A percentile compares a stretch with the other conserved stretches of the same genome.
Evolutionary conservation across 108 stramenopile genomes (phyloP).

Genomic region (Skeletonema menzelii): DNA sequence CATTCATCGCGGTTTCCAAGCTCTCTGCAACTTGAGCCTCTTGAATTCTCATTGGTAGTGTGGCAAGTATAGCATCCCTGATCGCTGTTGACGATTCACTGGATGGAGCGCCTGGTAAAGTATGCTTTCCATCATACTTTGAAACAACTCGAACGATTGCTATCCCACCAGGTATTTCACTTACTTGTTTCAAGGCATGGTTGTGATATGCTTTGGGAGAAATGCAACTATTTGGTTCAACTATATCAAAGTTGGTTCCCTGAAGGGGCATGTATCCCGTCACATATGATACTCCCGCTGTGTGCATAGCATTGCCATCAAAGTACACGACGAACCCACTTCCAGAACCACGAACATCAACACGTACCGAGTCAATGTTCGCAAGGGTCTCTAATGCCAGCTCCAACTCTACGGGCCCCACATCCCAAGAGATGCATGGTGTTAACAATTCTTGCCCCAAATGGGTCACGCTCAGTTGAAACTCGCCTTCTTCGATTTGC

Average conservation of each 20-base stretch:
- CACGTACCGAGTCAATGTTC: slow-evolving; percentile 59
- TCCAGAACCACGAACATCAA: slow-evolving; percentile 51
- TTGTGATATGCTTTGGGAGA: slow-evolving; percentile 45
- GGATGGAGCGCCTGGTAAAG: slow-evolving; percentile 26
- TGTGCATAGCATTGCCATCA: slow-evolving; percentile 64
- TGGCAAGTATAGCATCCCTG: slow-evolving; percentile 17
- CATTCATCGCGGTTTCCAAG: slow-evolving; percentile 42
- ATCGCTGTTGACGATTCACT: slow-evolving; percentile 17
- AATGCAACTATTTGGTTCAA: slow-evolving; percentile 31
- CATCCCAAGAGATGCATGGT: slow-evolving; percentile 62
- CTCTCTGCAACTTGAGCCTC: slow-evolving; percentile 43
- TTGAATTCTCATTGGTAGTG: slow-evolving; percentile 46
- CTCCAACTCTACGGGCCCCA: slow-evolving; percentile 51
- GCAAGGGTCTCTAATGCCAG: slow-evolving; percentile 38
- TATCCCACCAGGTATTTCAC: slow-evolving; percentile 35
- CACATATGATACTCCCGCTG: slow-evolving; percentile 1
- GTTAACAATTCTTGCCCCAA: slow-evolving; percentile 34
- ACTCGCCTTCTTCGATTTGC: slow-evolving; percentile 43
- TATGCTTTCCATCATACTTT: slow-evolving; percentile 32
- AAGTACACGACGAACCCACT: slow-evolving; percentile 51
- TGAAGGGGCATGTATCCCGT: slow-evolving; percentile 27
- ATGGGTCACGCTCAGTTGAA: slow-evolving; percentile 35
- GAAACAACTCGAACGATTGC: slow-evolving; percentile 24
- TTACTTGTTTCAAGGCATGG: slow-evolving; percentile 37
- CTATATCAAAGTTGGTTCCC: slow-evolving; percentile 30